Evolutionary conservation across 306 rosid genomes (phyloP), one percentile per base, ranked within the genome.

Genomic region (Medicago lupulina): DNA sequence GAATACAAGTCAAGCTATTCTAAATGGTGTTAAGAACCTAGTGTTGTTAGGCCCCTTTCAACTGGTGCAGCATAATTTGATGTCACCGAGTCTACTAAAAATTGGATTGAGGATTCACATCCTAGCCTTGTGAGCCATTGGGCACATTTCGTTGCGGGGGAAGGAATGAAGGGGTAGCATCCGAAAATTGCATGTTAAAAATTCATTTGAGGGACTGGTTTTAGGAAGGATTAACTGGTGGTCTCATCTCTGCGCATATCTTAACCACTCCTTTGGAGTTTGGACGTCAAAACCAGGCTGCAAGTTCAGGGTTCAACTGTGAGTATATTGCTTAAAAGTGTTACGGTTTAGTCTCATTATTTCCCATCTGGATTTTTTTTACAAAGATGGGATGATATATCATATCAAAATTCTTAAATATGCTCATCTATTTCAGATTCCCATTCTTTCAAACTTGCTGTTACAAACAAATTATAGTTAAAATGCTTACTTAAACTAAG

Each of bases 11-110:
- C 7, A 34, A 34, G 38, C 38, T 4, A 34, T 34, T 34, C 7
- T 34, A 34, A 34, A 5, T 34, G 7, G 38, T 34, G 7, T 34
- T 34, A 34, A 5, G 38, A 34, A 34, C 1, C 38, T 34, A 7
- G 38, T 34, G 38, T 34, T 34, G 38, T 34, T 5, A 92, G 96
- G 76, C 90, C 96, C 68, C 97, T 92, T 83, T 96, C 96, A 34
- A 92, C 96, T 73, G 96, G 97, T 65, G 97, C 97, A 50, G 88
- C 97, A 40, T 92, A 92, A 79, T 92, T 92, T 78, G 96, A 96
- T 55, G 88, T 90, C 80, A 90, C 90, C 60, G 93, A 90, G 84
- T 92, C 92, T 18, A 87, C 96, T 60, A 92, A 90, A 83, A 87
- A 88, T 77, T 92, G 97, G 97, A 25, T 25, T 25, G 96, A 88